These are phyloP conservation scores for Lagenidium giganteum DNA, from an alignment of 352 stramenopile genomes.

Conservation along the genomic window DNA sequence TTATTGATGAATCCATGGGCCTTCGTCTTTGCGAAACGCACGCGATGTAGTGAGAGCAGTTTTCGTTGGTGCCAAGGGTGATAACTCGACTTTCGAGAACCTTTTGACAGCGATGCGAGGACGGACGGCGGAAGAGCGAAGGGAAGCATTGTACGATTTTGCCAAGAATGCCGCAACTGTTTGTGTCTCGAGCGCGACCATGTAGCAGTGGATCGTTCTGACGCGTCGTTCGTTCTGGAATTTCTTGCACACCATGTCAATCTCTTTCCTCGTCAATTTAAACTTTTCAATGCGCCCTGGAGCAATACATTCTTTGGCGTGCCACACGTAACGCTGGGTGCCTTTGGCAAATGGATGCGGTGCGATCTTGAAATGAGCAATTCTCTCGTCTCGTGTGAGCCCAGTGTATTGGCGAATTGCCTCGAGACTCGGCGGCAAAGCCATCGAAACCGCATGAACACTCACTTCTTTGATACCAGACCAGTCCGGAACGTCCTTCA, in stretches of 20 bases:
- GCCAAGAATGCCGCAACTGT: conserved; percentile 34
- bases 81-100: no score
- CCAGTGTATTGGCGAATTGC: no score
- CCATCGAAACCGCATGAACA: no score
- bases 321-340: conserved; percentile 25
- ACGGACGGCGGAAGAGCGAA: no score
- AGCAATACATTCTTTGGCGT: conserved; percentile 16
- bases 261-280: no score
- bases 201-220: conserved; percentile 31
- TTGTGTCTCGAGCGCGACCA: conserved; percentile 31
- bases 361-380: conserved; percentile 21
- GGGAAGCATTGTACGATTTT: no score
- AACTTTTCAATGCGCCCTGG: no score
- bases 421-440: no score
- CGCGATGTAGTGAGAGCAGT: neutral
- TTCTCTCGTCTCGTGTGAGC: no score
- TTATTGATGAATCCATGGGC: conserved; percentile 38
- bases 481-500: no score
- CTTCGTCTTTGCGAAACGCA: conserved; percentile 1
- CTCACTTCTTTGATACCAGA: no score
- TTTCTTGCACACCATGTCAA: neutral
- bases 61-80: conserved; percentile 4
- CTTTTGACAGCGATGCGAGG: no score
- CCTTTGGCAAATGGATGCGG: conserved; percentile 31
- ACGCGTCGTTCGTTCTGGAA: conserved; percentile 12